Conservation (phyloP, 2,329 filamentous ascomycete genomes). For the Bertia moriformis region DNA sequence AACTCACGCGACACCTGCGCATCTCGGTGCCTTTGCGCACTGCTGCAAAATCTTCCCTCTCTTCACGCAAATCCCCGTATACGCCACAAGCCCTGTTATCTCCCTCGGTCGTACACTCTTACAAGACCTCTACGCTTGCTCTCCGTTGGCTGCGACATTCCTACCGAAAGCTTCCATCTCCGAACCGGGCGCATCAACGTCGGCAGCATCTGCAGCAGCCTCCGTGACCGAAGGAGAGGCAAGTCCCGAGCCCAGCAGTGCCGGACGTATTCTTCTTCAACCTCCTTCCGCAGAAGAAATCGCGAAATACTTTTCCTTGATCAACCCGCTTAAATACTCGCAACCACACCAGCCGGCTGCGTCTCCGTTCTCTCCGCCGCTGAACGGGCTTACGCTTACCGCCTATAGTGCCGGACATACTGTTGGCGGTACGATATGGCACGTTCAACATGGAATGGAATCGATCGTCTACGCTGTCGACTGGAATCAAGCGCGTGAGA, state of each 20-base stretch:
- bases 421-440: conserved; percentile 94
- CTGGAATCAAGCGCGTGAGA: conserved; percentile 96
- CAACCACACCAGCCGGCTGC: conserved; percentile 83
- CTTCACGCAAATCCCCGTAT: conserved; percentile 84
- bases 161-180: conserved; percentile 62
- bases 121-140: conserved; percentile 83
- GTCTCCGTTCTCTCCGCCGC: conserved; percentile 73
- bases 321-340: conserved; percentile 89
- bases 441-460: conserved; percentile 90
- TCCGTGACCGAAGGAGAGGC: background rate
- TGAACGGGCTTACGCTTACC: conserved; percentile 85
- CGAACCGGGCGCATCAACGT: conserved; percentile 24
- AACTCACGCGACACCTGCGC: conserved; percentile 81
- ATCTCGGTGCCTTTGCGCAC: conserved; percentile 85
- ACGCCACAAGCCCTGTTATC: conserved; percentile 86
- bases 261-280: conserved; percentile 36
- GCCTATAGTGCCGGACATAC: conserved; percentile 95
- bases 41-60: conserved; percentile 92
- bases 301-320: conserved; percentile 74
- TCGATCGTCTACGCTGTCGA: conserved; percentile 95
- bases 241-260: background rate
- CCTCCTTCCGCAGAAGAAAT: conserved; percentile 80
- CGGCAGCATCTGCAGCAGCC: conserved; percentile 6
- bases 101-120: conserved; percentile 79
- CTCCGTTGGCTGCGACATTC: conserved; percentile 72